These are phyloP conservation scores for Penicillium roqueforti DNA, from an alignment of 495 filamentous ascomycete species.

Conservation along the genomic window DNA sequence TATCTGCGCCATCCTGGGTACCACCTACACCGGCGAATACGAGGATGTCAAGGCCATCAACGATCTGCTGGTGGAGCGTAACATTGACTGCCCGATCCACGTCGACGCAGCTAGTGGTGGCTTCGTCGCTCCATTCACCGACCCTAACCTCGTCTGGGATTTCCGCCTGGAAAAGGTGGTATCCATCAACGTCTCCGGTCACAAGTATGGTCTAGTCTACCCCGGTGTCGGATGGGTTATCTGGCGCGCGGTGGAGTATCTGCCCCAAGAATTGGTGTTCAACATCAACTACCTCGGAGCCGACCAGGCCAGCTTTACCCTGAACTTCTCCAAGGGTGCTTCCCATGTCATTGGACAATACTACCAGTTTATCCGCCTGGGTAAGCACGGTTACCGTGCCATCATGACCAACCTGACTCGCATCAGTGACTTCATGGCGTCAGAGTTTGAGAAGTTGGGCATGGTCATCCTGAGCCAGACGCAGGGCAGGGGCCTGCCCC, in stretches of 20 bases:
- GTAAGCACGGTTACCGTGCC: conserved; percentile 78
- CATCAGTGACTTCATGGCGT: conserved; percentile 74
- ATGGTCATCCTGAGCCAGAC: conserved; percentile 83
- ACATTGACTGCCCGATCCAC: conserved; percentile 78
- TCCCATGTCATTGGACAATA: conserved; percentile 93
- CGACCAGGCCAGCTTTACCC: conserved; percentile 93
- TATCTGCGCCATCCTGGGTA: conserved; percentile 83
- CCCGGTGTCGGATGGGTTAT: conserved; percentile 91
- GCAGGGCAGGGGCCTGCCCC: conserved; percentile 68
- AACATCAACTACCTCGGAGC: conserved; percentile 97
- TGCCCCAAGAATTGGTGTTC: conserved; percentile 89
- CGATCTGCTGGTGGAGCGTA: conserved; percentile 66
- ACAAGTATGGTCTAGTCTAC: conserved; percentile 83
- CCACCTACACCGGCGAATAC: conserved; percentile 94
- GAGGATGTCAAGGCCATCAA: conserved; percentile 89
- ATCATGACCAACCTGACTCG: conserved; percentile 87
- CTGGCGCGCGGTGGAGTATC: conserved; percentile 77
- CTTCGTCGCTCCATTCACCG: conserved; percentile 83
- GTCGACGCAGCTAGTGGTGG: conserved; percentile 88
- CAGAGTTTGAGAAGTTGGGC: conserved; percentile 62
- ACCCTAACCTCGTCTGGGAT: conserved; percentile 80
- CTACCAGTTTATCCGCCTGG: conserved; percentile 90
- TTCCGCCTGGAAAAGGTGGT: conserved; percentile 82
- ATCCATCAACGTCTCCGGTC: conserved; percentile 87
- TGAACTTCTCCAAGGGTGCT: conserved; percentile 93